Percentiles rank a stretch among this genome's conserved stretches.
Conservation (phyloP, 2,329 filamentous ascomycete species). For the Tricladium varicosporioides region DNA sequence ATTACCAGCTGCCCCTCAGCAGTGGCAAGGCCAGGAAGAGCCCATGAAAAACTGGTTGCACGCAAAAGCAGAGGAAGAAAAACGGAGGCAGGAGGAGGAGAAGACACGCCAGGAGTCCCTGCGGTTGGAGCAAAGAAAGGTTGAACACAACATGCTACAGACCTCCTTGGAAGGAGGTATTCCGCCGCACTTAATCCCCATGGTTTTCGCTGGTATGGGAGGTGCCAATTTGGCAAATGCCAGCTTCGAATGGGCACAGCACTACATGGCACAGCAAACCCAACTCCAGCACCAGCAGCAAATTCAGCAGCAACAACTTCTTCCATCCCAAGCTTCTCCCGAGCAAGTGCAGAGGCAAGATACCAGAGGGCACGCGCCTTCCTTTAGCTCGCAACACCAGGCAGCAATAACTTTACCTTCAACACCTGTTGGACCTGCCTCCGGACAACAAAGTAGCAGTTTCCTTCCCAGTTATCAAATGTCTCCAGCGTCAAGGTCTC, state of each 20-base stretch:
- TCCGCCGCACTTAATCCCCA: slow-evolving; percentile 70
- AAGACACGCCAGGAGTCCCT: slow-evolving; percentile 60
- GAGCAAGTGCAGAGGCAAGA: slow-evolving; percentile 55
- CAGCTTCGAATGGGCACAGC: slow-evolving; percentile 66
- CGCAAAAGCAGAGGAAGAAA: slow-evolving; percentile 72
- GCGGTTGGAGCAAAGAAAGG: slow-evolving; percentile 67
- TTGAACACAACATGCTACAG: slow-evolving; percentile 71
- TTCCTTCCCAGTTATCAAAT: slow-evolving; percentile 34
- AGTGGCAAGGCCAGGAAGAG: slow-evolving; percentile 68
- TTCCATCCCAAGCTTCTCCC: slow-evolving; percentile 50
- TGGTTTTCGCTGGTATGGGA: slow-evolving; percentile 72
- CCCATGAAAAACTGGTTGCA: slow-evolving; percentile 70
- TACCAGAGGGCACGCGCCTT: slow-evolving; percentile 37
- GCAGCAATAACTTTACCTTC: slow-evolving; percentile 31
- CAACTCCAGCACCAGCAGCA: slow-evolving; percentile 43
- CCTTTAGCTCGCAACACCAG: slow-evolving; percentile 25
- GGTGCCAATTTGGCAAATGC: slow-evolving; percentile 60
- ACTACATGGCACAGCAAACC: slow-evolving; percentile 55
- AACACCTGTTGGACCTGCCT: slow-evolving; percentile 26
- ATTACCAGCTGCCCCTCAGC: slow-evolving; percentile 61
- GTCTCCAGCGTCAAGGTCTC: slow-evolving; percentile 33
- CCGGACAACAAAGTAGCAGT: slow-evolving; percentile 24
- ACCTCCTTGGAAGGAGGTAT: slow-evolving; percentile 69
- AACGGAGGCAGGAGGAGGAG: slow-evolving; percentile 71
- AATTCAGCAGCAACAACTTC: slow-evolving; percentile 36